Base-by-base conservation (phyloP, 1,284 basidiomycete species). In the Boletus sp. region DNA sequence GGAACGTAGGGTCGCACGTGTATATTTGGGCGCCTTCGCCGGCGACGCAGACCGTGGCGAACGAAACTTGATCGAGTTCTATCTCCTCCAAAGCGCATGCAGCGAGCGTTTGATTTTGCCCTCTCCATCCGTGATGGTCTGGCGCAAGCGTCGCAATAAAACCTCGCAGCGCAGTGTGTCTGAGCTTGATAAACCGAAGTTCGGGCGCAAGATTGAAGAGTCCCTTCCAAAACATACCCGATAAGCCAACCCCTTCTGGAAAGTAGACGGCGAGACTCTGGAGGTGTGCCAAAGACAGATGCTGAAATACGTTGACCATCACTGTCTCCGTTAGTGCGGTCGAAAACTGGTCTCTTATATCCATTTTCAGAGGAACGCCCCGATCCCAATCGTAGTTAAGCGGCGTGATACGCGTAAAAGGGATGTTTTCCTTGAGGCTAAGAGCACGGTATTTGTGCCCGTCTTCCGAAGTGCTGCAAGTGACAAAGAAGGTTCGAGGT, bases 141-240 rank as follows among this genome's bases (percentile, higher is more conserved):
- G 44, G 44, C 7, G 34, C 8, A 25, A 47, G 42, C 14, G 14
- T 30, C n/a, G 34, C 7, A 2, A 48, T 27, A 34, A 46, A 47
- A 46, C 34, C 13, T 16, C 17, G 32, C 17, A 36, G 16, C 9
- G 13, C 12, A 16, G 27, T 36, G 5, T 37, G 13, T 30, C 14
- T 47, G 46, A 47, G 26, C 27, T 48, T 36, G 34, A 46, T 25
- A 5, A 36, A 37, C 23, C 41, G 16, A 30, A 46, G 33, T n/a
- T 19, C 29, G 4, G 41, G 33, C 22, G 46, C 43, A 16, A 48
- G 34, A 10, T 25, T 12, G 25, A 46, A 46, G n/a, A 48, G 41
- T 1, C 30, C 27, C 27, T 10, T 47, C 43, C 46, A 37, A 32
- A 46, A 48, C 17, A 10, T 19, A 20, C n/a, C 14, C 13, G 26